phyloP scores from a whole-genome alignment of 192 early-diverging fungal species.

The Backusella morwellensis region DNA sequence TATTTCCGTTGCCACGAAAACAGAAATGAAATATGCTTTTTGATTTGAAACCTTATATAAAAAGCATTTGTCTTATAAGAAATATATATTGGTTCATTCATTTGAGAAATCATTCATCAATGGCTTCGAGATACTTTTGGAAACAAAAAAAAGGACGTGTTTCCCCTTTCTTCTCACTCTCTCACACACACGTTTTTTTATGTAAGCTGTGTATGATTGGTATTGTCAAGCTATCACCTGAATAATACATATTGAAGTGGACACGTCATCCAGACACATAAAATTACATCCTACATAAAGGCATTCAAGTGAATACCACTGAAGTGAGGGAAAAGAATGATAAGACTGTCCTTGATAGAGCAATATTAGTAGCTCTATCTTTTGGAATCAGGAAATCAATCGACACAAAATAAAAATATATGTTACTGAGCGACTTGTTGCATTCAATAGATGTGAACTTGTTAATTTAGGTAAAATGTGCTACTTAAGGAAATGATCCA shows the following conservation, averaged over 20 bases:
- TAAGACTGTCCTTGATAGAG: not conserved
- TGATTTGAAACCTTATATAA: too few relatives aligned
- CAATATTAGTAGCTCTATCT: not conserved
- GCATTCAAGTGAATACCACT: not conserved
- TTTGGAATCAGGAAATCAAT: not conserved
- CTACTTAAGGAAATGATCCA: not conserved
- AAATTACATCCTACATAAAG: not conserved
- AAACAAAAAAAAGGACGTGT: not conserved
- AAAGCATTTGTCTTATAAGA: not conserved
- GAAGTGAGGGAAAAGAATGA: not conserved
- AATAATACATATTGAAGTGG: not conserved
- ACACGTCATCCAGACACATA: not conserved
- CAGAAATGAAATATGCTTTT: not conserved
- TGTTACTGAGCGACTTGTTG: not conserved
- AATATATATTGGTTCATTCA: not conserved
- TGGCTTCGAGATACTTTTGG: not conserved
- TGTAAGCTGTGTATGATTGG: not conserved
- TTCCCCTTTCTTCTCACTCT: not conserved
- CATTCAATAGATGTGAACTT: not conserved
- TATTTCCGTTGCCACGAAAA: not conserved
- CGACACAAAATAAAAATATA: not conserved
- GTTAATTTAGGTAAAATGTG: not conserved
- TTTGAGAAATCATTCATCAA: not conserved
- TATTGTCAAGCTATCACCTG: not conserved
- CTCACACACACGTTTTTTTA: not conserved